phyloP scores from a whole-genome alignment of 1,284 basidiomycete genomes.

The Ganoderma meredithae region DNA sequence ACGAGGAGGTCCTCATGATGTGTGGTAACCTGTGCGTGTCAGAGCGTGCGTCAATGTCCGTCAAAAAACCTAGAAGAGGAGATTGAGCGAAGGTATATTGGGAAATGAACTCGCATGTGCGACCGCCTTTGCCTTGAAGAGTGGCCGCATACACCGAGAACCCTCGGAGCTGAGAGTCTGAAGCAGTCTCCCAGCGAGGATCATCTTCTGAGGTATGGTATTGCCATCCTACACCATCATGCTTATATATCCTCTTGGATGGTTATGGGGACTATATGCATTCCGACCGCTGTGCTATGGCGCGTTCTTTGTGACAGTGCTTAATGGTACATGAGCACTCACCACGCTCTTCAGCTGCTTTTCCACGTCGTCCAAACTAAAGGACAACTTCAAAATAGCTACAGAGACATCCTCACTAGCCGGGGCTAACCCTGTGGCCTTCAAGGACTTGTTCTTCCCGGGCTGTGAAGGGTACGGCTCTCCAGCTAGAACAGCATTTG shows the following conservation, averaged over 20 bases:
- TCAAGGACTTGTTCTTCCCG: slow-evolving; percentile 41
- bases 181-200: not conserved
- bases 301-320: slow-evolving; percentile 1
- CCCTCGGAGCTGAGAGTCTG: not conserved
- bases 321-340: slow-evolving; percentile 39
- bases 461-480: slow-evolving; percentile 68
- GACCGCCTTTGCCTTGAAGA: not conserved
- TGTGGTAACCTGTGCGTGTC: slow-evolving; percentile 57
- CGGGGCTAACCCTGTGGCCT: slow-evolving; percentile 55
- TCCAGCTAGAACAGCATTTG: slow-evolving; percentile 85
- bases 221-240: not conserved
- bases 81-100: not conserved
- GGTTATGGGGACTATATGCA: not conserved
- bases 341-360: slow-evolving; percentile 88
- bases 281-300: not conserved
- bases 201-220: not conserved
- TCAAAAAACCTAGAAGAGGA: not conserved
- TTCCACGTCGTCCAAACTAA: slow-evolving; percentile 88
- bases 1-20: slow-evolving; percentile 80
- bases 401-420: slow-evolving; percentile 87
- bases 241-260: not conserved
- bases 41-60: not conserved
- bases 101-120: not conserved
- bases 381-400: slow-evolving; percentile 84
- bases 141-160: not conserved